A percentile compares a stretch with the other conserved stretches of the same genome.
Evolutionary conservation across 2,329 filamentous ascomycete genomes (phyloP).

Genomic region (Sporothrix pallida): DNA sequence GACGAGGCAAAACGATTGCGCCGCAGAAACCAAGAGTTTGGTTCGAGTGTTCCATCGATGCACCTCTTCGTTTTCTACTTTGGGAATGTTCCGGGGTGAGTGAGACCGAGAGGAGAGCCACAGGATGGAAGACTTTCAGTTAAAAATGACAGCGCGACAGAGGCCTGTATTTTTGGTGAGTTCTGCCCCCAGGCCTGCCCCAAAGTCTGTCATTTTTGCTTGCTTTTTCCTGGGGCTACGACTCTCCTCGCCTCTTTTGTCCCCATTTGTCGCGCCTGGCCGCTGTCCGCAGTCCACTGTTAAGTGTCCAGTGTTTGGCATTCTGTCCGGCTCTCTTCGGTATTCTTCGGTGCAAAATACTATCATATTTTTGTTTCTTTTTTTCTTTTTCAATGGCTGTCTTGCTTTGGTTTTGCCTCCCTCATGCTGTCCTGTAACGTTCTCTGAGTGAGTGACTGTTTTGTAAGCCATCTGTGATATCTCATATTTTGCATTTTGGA

Average conservation of each 20-base stretch:
- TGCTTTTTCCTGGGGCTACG: conserved; percentile 5
- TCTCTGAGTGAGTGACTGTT: too few relatives aligned
- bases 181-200: too few relatives aligned
- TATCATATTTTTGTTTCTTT: background rate
- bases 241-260: conserved; percentile 8
- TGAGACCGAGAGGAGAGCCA: background rate
- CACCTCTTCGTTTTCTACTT: conserved; percentile 12
- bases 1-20: background rate
- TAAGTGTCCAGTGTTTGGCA: too few relatives aligned
- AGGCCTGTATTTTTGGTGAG: too few relatives aligned
- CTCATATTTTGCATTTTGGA: too few relatives aligned
- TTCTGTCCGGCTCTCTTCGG: background rate
- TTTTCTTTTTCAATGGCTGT: conserved; percentile 4
- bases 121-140: too few relatives aligned
- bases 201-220: background rate
- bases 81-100: background rate
- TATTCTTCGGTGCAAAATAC: conserved; percentile 8
- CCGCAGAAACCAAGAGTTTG: background rate
- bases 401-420: background rate
- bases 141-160: too few relatives aligned
- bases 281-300: too few relatives aligned
- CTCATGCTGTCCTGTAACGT: background rate
- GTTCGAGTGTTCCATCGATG: background rate
- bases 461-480: too few relatives aligned
- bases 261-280: conserved; percentile 6